Conservation (phyloP, 2,329 filamentous ascomycete species). For the Lachnellula occidentalis region DNA sequence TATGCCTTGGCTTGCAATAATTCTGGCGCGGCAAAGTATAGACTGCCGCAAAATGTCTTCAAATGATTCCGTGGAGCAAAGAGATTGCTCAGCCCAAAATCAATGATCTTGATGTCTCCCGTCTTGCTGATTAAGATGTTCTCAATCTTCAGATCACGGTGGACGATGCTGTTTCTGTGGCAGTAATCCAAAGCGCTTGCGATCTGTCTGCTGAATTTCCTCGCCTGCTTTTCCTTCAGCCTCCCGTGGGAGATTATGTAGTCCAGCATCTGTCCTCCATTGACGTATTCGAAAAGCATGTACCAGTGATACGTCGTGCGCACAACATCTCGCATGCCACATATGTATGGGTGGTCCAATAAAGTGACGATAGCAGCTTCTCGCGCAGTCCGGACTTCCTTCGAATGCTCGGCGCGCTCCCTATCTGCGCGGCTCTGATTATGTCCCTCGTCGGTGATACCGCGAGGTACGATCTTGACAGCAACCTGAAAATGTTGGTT, state of each 20-base stretch:
- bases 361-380: constrained; percentile 96
- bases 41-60: constrained; percentile 94
- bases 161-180: constrained; percentile 96
- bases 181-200: constrained; percentile 96
- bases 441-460: constrained; percentile 72
- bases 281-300: constrained; percentile 99
- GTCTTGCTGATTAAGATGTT: constrained; percentile 99
- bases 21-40: constrained; percentile 97
- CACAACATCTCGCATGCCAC: constrained; percentile 90
- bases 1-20: constrained; percentile 90
- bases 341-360: constrained; percentile 91
- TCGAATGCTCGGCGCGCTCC: constrained; percentile 90
- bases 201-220: constrained; percentile 96
- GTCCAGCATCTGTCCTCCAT: constrained; percentile 98
- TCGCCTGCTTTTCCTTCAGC: constrained; percentile 95
- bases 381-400: constrained; percentile 89
- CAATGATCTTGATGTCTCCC: constrained; percentile 98
- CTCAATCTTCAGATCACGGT: constrained; percentile 96
- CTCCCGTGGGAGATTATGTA: constrained; percentile 99
- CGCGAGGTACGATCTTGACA: constrained; percentile 92
- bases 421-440: constrained; percentile 66
- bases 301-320: constrained; percentile 99
- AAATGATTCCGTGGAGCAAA: constrained; percentile 81
- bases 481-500: constrained; percentile 60
- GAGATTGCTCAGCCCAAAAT: constrained; percentile 94